Evolutionary conservation across 768 basidiomycete genomes (phyloP), one percentile per base, ranked within the genome.

Genomic region (Amanita molliuscula): DNA sequence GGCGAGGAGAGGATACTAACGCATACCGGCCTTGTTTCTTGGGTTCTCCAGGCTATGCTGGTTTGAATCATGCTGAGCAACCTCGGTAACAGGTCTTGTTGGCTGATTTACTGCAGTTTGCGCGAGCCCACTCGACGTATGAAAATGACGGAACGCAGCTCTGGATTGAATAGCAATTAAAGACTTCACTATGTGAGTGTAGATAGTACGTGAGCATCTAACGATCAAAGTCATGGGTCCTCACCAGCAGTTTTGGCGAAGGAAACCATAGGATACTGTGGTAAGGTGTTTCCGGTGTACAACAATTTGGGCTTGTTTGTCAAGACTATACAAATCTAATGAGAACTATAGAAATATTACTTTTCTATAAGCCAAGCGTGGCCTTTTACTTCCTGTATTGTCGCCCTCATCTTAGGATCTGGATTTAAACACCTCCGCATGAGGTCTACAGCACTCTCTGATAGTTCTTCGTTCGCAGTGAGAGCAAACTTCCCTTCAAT

Each of bases 21-120:
- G 65, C 73, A 58, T 63, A 89, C 92, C 92, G 59, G 88, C 91
- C 65, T 78, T 86, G 68, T 98, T 98, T 63, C 76, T 75, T 10
- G 95, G 95, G 16, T 81, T 83, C 72, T 93, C 85, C 51, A 98
- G 71, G 61, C 87, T 89, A 51, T 78, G 72, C 62, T 94, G 90
- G 58, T 89, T 89, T 26, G 87, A 90, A 43, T 81, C 87, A 38
- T 74, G 76, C 61, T 84, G 77, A 9, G 92, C 92, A 44, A 91
- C 66, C 11, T 70, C 66, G 5, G 89, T 90, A 54, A 81, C 73
- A 10, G 86, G 85, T 53, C 77, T 68, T 11, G 16, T n/a, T 15
- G 6, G 23, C 16, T 48, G 36, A 18, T 40, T 25, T 21, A 20
- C 34, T n/a, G 34, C 16, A 9, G 18, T 47, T 29, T 40, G 36